Evolutionary conservation across 768 basidiomycete genomes (phyloP).

Genomic region (Russula sp.): DNA sequence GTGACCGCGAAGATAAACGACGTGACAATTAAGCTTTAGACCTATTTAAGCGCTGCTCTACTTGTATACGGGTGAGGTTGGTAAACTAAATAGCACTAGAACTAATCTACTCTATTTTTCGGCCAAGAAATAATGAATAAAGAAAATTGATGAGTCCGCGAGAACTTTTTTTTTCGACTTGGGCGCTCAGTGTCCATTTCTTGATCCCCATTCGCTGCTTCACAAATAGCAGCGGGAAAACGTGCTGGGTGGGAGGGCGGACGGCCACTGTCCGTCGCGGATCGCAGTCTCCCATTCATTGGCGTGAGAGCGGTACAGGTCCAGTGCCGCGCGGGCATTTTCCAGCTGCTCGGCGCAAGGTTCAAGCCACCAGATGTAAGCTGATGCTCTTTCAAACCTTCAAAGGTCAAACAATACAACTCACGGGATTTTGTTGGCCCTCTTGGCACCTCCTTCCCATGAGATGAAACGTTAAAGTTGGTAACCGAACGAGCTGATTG

Average conservation of each 20-base stretch:
- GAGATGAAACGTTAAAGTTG: constrained; percentile 75
- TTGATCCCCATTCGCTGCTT: constrained; percentile 8
- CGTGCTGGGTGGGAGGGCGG: constrained; percentile 63
- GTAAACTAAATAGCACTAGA: constrained; percentile 4
- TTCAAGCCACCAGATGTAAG: constrained; percentile 6
- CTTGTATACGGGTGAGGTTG: not conserved
- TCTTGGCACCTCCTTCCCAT: constrained; percentile 76
- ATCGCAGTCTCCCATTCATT: constrained; percentile 62
- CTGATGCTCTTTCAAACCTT: not conserved
- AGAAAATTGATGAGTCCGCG: not conserved
- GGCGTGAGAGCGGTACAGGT: constrained; percentile 48
- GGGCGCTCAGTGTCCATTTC: not conserved
- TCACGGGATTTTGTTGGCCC: constrained; percentile 62
- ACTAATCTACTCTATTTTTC: constrained; percentile 6
- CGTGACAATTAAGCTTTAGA: constrained; percentile 21
- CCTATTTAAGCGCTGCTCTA: constrained; percentile 9
- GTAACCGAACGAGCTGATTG: constrained; percentile 63
- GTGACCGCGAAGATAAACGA: not conserved
- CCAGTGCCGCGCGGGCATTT: constrained; percentile 57
- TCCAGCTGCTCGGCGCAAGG: constrained; percentile 46
- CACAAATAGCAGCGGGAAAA: constrained; percentile 75
- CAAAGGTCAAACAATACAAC: constrained; percentile 26
- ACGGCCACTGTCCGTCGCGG: constrained; percentile 61
- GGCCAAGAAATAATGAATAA: not conserved
- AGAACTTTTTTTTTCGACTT: not conserved